Evolutionary conservation across 2,329 filamentous ascomycete species (phyloP).

Genomic region (Neophaeococcomyces aloes): DNA sequence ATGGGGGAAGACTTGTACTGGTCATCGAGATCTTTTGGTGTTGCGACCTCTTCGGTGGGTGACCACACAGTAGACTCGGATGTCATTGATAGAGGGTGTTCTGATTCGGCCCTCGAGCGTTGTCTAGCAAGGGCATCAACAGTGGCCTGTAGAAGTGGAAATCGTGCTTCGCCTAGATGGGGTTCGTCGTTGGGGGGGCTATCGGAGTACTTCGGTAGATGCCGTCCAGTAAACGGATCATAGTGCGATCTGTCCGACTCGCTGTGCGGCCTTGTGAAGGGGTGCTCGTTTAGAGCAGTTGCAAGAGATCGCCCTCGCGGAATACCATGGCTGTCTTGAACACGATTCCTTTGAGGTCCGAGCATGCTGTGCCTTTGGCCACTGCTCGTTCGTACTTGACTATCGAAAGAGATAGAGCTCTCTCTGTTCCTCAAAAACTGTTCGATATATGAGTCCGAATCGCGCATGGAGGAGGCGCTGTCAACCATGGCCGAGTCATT

Average conservation of each 20-base stretch:
- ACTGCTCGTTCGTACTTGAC: slow-evolving; percentile 32
- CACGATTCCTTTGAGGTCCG: slow-evolving; percentile 29
- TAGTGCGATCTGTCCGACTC: slow-evolving; percentile 19
- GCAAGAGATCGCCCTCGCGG: slow-evolving; percentile 16
- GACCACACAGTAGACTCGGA: slow-evolving; percentile 18
- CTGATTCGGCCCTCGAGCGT: slow-evolving; percentile 11
- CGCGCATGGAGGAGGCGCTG: slow-evolving; percentile 25
- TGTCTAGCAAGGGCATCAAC: slow-evolving; percentile 21
- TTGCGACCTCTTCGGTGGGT: slow-evolving; percentile 14
- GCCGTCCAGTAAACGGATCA: slow-evolving; percentile 20
- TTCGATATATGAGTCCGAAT: slow-evolving; percentile 21
- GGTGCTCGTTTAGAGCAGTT: slow-evolving; percentile 13
- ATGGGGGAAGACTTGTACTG: slow-evolving; percentile 14
- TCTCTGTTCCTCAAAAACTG: slow-evolving; percentile 32
- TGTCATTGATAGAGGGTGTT: slow-evolving; percentile 14
- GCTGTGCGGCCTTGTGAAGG: slow-evolving; percentile 16
- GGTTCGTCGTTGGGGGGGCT: slow-evolving; percentile 19
- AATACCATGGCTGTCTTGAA: slow-evolving; percentile 12
- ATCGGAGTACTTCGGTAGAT: slow-evolving; percentile 15
- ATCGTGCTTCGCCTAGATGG: slow-evolving; percentile 19
- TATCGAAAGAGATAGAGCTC: slow-evolving; percentile 35
- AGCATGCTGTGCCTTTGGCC: slow-evolving; percentile 30
- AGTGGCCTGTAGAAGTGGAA: slow-evolving; percentile 21
- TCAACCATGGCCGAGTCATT: slow-evolving; percentile 13
- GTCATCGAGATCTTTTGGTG: slow-evolving; percentile 11